These are phyloP conservation scores for Lotmaria passim DNA, from an alignment of 208 protist genomes.

Conservation along the genomic window DNA sequence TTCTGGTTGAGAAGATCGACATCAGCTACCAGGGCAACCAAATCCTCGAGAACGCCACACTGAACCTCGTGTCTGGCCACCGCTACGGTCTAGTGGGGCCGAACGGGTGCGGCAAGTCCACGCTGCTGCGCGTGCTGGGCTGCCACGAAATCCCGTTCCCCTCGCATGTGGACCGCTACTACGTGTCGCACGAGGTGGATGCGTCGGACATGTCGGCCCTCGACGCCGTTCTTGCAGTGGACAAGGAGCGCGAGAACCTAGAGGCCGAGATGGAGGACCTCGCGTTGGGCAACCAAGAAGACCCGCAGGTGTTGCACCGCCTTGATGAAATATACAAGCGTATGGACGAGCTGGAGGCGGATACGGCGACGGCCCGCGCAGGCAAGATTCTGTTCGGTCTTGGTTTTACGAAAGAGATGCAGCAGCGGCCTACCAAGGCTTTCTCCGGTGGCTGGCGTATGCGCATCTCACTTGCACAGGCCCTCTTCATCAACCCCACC, in stretches of 20 bases:
- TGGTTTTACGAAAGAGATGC: conserved; percentile 92
- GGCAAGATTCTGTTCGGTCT: conserved; percentile 96
- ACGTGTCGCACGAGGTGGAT: conserved; percentile 97
- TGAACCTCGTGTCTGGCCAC: conserved; percentile 83
- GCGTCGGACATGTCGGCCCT: conserved; percentile 83
- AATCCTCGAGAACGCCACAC: conserved; percentile 86
- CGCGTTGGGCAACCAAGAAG: conserved; percentile 79
- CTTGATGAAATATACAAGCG: conserved; percentile 93
- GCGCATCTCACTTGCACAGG: conserved; percentile 96
- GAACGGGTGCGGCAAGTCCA: conserved; percentile 95
- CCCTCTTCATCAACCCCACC: conserved; percentile 94
- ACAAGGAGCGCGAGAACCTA: conserved; percentile 82
- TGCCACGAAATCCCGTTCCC: conserved; percentile 93
- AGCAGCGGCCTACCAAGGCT: conserved; percentile 71
- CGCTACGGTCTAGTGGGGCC: conserved; percentile 91
- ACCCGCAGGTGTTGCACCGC: conserved; percentile 66
- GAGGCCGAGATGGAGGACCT: conserved; percentile 88
- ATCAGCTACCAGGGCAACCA: conserved; percentile 88
- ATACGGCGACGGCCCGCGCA: conserved; percentile 82
- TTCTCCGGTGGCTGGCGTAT: conserved; percentile 98
- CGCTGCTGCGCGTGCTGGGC: conserved; percentile 86
- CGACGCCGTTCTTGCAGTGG: conserved; percentile 82
- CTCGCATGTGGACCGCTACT: conserved; percentile 94
- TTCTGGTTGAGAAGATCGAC: conserved; percentile 89
- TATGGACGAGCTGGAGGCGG: conserved; percentile 93